Conservation (phyloP, 208 protist species). For the Acanthamoeba triangularis region DNA sequence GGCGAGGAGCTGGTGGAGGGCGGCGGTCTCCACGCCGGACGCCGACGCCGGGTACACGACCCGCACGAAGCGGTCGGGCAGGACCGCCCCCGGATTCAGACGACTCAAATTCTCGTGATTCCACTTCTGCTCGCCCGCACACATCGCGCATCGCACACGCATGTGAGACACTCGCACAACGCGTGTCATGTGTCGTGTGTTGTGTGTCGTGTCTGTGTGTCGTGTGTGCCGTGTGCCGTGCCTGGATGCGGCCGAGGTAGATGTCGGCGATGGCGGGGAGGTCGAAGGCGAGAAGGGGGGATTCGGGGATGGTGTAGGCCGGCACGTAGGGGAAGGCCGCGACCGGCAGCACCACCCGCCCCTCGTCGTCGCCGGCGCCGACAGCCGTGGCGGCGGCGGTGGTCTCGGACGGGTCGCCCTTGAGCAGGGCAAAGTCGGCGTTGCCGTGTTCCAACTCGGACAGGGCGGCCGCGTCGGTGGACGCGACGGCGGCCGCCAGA, state of each 20-base stretch:
- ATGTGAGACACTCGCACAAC: too few species aligned
- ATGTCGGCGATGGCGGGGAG: background rate
- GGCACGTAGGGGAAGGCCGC: background rate
- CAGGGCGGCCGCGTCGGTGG: background rate
- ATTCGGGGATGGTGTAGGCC: background rate
- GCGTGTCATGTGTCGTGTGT: too few species aligned
- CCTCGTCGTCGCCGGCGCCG: too few species aligned
- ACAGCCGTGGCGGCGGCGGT: background rate
- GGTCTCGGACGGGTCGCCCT: background rate
- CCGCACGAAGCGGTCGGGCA: background rate
- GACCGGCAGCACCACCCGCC: background rate
- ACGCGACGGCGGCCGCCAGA: background rate
- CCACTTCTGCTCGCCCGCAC: conserved; percentile 10
- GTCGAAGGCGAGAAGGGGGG: background rate
- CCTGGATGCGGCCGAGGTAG: conserved; percentile 4
- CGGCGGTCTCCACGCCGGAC: background rate
- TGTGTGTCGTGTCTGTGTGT: too few species aligned
- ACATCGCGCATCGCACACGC: too few species aligned
- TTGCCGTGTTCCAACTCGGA: background rate
- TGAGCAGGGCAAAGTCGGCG: background rate
- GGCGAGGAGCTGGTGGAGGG: background rate
- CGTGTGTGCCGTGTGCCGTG: background rate
- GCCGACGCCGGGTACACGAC: background rate
- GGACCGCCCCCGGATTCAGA: background rate
- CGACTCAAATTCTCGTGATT: background rate